These are phyloP conservation scores for Arthrobotrys iridis DNA, from an alignment of 2,329 filamentous ascomycete genomes.

Conservation along the genomic window DNA sequence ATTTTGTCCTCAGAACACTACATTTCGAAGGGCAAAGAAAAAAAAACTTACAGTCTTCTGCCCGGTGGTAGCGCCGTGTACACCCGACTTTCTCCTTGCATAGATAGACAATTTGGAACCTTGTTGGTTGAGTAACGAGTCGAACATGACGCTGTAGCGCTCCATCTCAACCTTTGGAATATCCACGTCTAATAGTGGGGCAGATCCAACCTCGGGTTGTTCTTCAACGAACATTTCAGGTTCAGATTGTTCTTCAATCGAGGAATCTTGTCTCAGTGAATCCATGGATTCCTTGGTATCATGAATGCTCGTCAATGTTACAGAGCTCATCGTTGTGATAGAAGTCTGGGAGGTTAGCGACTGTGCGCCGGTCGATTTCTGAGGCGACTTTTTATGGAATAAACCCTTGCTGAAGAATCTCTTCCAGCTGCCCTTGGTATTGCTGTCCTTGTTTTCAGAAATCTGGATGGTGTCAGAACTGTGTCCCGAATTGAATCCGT, in stretches of 20 bases:
- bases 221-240: slow-evolving; percentile 1
- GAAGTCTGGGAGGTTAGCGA: slow-evolving; percentile 54
- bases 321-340: slow-evolving; percentile 59
- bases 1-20: background rate
- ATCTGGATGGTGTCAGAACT: background rate
- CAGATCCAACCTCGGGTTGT: slow-evolving; percentile 6
- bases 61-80: slow-evolving; percentile 23
- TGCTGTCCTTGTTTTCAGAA: slow-evolving; percentile 30
- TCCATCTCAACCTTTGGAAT: slow-evolving; percentile 85
- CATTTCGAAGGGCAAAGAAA: slow-evolving; percentile 52
- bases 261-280: slow-evolving; percentile 17
- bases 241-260: slow-evolving; percentile 3
- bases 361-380: slow-evolving; percentile 44
- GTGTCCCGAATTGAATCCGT: background rate
- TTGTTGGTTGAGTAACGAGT: slow-evolving; percentile 70
- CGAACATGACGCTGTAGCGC: slow-evolving; percentile 94
- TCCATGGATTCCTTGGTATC: slow-evolving; percentile 42
- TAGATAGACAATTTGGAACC: slow-evolving; percentile 43
- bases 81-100: slow-evolving; percentile 42
- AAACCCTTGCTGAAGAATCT: slow-evolving; percentile 67
- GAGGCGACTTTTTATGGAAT: slow-evolving; percentile 63
- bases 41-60: slow-evolving; percentile 49
- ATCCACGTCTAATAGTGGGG: slow-evolving; percentile 71
- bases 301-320: slow-evolving; percentile 8
- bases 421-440: slow-evolving; percentile 68